Evolutionary conservation across 2,329 filamentous ascomycete species (phyloP), one percentile per base, ranked within the genome.

Genomic region (Aspergillus clavatus): DNA sequence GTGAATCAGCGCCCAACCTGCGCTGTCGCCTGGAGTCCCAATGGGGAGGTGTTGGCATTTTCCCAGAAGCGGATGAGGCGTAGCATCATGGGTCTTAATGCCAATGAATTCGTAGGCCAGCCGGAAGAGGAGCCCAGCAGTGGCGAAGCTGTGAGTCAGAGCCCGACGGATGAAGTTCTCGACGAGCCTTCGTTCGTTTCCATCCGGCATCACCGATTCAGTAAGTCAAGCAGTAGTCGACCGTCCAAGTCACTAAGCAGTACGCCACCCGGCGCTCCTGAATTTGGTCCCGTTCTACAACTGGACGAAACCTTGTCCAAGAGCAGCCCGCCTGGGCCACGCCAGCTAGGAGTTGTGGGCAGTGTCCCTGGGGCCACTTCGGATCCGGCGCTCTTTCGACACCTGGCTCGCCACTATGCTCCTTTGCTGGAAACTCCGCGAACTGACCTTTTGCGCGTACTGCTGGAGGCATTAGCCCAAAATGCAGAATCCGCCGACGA

Each of bases 1-100:
- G 70, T 80, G 38, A 78, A 81, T 54, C 72, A 76, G 47, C 72
- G 78, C 28, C 76, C 75, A 43, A 66, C 79, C 56, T 79, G 79
- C 55, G 72, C 79, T 1, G 68, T 81, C 49, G 75, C 74, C 33
- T 73, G 81, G 61, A 80, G 78, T 37, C 76, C 80, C 22, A 73
- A 70, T 50, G 80, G 80, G 16, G 76, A 80, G 40, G 67, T 83
- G 41, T 70, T 74, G 44, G 72, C 74, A 23, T 78, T 81, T 47
- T 68, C 69, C 21, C 78, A 82, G 58, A 74, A 71, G 53, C 69
- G 78, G 48, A 67, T 69, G 18, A 66, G 66, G 21, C 71, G 67
- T 42, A 70, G 69, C 46, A 63, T 62, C 31, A 61, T 69, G 24
- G 69, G 66, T 19, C 59, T 70, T 44, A 69, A 70, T 19, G 56